Conservation (phyloP, 2,329 filamentous ascomycete genomes). For the Xylaria arbuscula region DNA sequence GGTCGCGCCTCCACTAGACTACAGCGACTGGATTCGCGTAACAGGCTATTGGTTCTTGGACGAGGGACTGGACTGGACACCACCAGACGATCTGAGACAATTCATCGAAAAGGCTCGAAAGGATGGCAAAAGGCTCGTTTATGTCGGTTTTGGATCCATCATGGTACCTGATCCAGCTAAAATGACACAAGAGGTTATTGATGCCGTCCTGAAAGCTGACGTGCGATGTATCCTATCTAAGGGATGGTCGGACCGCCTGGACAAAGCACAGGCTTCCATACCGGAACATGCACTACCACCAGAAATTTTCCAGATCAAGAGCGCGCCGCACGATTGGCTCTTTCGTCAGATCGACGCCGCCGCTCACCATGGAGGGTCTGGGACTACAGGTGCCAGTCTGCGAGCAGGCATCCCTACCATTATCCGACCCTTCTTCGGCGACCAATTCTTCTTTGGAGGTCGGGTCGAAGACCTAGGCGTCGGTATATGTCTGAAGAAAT, state of each 20-base stretch:
- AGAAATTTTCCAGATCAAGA: constrained; percentile 88
- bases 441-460: constrained; percentile 95
- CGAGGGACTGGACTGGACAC: constrained; percentile 75
- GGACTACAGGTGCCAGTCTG: constrained; percentile 92
- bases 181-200: constrained; percentile 91
- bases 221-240: constrained; percentile 96
- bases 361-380: constrained; percentile 92
- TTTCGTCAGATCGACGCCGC: constrained; percentile 94
- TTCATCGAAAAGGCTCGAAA: constrained; percentile 86
- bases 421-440: constrained; percentile 96
- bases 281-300: constrained; percentile 76
- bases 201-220: constrained; percentile 89
- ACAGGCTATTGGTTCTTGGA: constrained; percentile 99
- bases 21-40: constrained; percentile 96
- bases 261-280: constrained; percentile 53
- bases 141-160: constrained; percentile 96
- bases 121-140: constrained; percentile 92
- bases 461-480: constrained; percentile 94
- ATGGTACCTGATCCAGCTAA: constrained; percentile 90
- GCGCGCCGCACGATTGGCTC: constrained; percentile 95
- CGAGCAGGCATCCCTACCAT: constrained; percentile 93
- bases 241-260: constrained; percentile 88
- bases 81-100: constrained; percentile 77
- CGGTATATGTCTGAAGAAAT: constrained; percentile 86
- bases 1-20: constrained; percentile 93